Evolutionary conservation across 1,284 basidiomycete genomes (phyloP), one percentile per base, ranked within the genome.

Genomic region (Trichosporon ovoides): DNA sequence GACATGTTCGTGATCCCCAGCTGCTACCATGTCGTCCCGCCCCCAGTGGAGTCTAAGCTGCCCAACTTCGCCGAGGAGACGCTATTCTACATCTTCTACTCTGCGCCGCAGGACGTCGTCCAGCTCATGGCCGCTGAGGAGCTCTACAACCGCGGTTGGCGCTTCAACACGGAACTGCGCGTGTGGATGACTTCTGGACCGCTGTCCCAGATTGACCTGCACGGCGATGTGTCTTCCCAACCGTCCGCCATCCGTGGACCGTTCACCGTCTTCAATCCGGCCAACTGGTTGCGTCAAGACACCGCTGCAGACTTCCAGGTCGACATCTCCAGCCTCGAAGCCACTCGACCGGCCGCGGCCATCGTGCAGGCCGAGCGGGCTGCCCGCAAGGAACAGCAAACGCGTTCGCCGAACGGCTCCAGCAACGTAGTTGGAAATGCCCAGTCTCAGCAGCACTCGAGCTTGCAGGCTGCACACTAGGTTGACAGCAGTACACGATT

Each of bases 81-180:
- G 28, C 79, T 98, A 37, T 98, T 98, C 80, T 97, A 92, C 83
- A 95, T 97, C 85, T 98, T 98, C 81, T 98, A 98, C 80, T 87
- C 91, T 60, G 87, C 86, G 76, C 92, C 95, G 57, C 82, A 91
- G 69, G 95, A 98, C 78, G 85, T 89, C 33, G 80, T 97, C 63
- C 95, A 98, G 77, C 67, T 78, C 43, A 93, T 98, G 78, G 85
- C 94, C 51, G 95, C 95, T 13, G 92, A 93, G 43, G 95, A 98
- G 81, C 82, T 98, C 87, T 96, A 87, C 81, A 91, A 91, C 76
- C 87, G 95, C 66, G 95, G 95, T 78, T 98, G 95, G 95, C 82
- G 95, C 66, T 98, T 90, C 79, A 94, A 98, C 83, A 97, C 94
- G 77, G 91, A 95, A 68, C 81, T 93, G 61, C 87, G 89, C 62